phyloP scores from a whole-genome alignment of 441 rosid species.

The Pelargonium cotyledonis region DNA sequence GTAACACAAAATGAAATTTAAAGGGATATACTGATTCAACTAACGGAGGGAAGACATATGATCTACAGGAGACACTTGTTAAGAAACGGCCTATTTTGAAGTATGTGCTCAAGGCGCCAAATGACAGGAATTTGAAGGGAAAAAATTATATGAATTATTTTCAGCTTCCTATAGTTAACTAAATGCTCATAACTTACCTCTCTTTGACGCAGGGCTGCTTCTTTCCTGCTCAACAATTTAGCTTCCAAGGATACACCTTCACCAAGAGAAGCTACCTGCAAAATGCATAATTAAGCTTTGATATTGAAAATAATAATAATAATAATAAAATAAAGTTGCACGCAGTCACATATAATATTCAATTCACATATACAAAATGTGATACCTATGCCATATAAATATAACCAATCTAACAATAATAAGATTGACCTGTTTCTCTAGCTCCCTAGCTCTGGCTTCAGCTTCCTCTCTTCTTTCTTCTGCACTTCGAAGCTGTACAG shows the following conservation, averaged over 20 bases:
- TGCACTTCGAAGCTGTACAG: conserved; percentile 40
- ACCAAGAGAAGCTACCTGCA: conserved; percentile 84
- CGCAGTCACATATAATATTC: too few species aligned
- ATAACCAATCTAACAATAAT: not conserved
- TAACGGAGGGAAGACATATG: too few species aligned
- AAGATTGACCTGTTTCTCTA: conserved; percentile 80
- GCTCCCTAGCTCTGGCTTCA: conserved; percentile 87
- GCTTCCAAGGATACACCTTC: conserved; percentile 96
- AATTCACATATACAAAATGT: conserved; percentile 7
- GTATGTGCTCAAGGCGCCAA: not conserved
- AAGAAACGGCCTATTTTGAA: conserved; percentile 3
- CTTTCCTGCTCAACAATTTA: conserved; percentile 84
- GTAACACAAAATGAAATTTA: not conserved
- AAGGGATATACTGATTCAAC: not conserved
- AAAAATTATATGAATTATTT: not conserved
- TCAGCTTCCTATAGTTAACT: conserved; percentile 12
- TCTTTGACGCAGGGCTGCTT: conserved; percentile 88
- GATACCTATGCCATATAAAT: not conserved
- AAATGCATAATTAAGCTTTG: conserved; percentile 16
- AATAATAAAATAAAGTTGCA: too few species aligned
- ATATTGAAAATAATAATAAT: not conserved
- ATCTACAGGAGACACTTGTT: too few species aligned
- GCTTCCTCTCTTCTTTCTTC: conserved; percentile 64
- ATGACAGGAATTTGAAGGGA: not conserved
- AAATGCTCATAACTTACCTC: conserved; percentile 45